These are phyloP conservation scores for Tricholoma hemisulphureum DNA, from an alignment of 768 basidiomycete genomes.

Conservation along the genomic window DNA sequence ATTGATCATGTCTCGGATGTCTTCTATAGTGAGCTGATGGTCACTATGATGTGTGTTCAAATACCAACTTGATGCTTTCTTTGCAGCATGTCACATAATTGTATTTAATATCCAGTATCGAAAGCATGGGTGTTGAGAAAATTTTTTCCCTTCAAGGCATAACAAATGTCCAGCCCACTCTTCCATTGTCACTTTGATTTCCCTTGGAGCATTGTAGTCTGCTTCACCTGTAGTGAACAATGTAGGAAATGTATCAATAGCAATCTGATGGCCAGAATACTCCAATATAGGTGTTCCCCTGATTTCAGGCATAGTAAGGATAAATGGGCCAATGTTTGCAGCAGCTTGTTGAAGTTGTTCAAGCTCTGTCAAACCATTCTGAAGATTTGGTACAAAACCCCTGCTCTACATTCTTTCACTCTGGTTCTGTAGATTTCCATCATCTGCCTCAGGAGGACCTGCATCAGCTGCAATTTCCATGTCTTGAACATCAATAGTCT, in stretches of 20 bases:
- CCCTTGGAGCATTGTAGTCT: constrained; percentile 11
- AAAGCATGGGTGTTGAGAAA: constrained; percentile 21
- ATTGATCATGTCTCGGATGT: constrained; percentile 16
- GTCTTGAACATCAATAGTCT: constrained; percentile 5
- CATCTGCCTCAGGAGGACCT: not conserved
- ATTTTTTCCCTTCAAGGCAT: constrained; percentile 13
- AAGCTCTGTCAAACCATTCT: not conserved
- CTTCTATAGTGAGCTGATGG: constrained; percentile 7
- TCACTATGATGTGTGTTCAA: constrained; percentile 16
- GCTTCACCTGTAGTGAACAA: constrained; percentile 21
- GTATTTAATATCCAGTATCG: constrained; percentile 22
- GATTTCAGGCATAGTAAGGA: constrained; percentile 11
- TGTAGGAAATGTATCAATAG: constrained; percentile 18
- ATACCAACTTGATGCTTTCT: constrained; percentile 11
- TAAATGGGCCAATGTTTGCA: constrained; percentile 1
- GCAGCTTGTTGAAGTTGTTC: not conserved
- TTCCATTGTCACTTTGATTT: constrained; percentile 10
- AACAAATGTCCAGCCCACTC: constrained; percentile 20
- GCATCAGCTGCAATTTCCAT: not conserved
- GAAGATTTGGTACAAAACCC: not conserved
- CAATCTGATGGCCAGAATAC: not conserved
- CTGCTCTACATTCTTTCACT: not conserved
- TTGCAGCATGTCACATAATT: not conserved
- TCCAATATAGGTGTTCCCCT: constrained; percentile 13
- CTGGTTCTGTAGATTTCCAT: not conserved